These are phyloP conservation scores for Neltuma alba DNA, from an alignment of 306 rosid genomes.

Conservation along the genomic window DNA sequence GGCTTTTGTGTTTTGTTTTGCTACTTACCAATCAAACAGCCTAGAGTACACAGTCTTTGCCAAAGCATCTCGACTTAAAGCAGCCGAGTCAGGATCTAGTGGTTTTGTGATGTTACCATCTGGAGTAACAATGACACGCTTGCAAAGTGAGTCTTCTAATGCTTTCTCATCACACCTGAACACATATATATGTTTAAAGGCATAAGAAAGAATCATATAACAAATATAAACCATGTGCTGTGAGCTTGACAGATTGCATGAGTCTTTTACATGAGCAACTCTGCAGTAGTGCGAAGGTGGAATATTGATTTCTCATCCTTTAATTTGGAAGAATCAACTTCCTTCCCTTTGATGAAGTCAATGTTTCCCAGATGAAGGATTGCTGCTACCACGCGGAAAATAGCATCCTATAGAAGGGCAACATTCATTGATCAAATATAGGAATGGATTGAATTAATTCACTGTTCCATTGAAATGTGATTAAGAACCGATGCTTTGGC, in stretches of 20 bases:
- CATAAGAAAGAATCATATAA: slow-evolving; percentile 2
- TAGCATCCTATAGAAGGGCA: slow-evolving; percentile 64
- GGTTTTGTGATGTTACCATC: slow-evolving; percentile 87
- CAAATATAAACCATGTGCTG: not conserved
- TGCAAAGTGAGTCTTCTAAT: slow-evolving; percentile 78
- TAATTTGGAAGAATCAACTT: slow-evolving; percentile 74
- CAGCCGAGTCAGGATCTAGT: slow-evolving; percentile 69
- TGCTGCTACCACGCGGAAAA: slow-evolving; percentile 83
- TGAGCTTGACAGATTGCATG: slow-evolving; percentile 23
- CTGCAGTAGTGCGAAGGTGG: slow-evolving; percentile 78
- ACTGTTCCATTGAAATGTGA: slow-evolving; percentile 13
- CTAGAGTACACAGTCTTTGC: slow-evolving; percentile 78
- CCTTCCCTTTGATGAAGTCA: slow-evolving; percentile 73
- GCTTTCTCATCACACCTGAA: slow-evolving; percentile 73
- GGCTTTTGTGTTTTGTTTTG: not conserved
- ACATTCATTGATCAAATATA: slow-evolving; percentile 29
- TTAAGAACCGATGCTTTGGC: slow-evolving; percentile 25
- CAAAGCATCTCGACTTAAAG: slow-evolving; percentile 82
- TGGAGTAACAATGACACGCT: slow-evolving; percentile 92
- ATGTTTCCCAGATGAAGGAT: slow-evolving; percentile 90
- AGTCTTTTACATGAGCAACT: slow-evolving; percentile 66
- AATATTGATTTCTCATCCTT: slow-evolving; percentile 72
- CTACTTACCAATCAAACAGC: slow-evolving; percentile 77
- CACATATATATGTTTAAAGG: slow-evolving; percentile 5
- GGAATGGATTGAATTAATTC: slow-evolving; percentile 15